phyloP scores from a whole-genome alignment of 2,329 filamentous ascomycete genomes.

The Epichloe gansuensis region DNA sequence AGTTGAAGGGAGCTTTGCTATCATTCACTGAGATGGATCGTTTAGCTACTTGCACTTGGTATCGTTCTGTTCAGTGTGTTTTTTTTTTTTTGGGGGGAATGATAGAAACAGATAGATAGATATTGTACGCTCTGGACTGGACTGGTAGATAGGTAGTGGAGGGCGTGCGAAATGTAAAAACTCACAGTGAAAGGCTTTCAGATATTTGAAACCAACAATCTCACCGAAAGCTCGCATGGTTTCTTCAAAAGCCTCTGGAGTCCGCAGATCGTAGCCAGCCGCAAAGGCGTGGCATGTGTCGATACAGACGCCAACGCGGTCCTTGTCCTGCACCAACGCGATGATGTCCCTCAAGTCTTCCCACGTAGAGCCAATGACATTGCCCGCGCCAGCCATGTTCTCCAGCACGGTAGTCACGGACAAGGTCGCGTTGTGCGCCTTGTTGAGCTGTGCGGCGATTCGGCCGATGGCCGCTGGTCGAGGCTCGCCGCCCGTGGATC shows the following conservation, averaged over 20 bases:
- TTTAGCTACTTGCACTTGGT: not conserved
- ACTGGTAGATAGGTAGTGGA: not conserved
- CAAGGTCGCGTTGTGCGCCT: slow-evolving; percentile 63
- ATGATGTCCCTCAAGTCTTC: slow-evolving; percentile 83
- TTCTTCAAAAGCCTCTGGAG: slow-evolving; percentile 56
- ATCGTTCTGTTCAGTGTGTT: no score
- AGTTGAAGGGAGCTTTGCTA: slow-evolving; percentile 77
- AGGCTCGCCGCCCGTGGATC: slow-evolving; percentile 59
- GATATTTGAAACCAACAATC: slow-evolving; percentile 64
- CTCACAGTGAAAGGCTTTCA: slow-evolving; percentile 65
- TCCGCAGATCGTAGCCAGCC: slow-evolving; percentile 79
- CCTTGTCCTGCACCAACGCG: slow-evolving; percentile 63
- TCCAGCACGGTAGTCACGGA: slow-evolving; percentile 77
- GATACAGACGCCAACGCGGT: slow-evolving; percentile 81
- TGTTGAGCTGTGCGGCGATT: slow-evolving; percentile 73
- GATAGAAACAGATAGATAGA: no score
- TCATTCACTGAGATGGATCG: slow-evolving; percentile 55
- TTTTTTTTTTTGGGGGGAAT: not conserved
- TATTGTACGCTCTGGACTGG: not conserved
- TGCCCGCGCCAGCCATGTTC: slow-evolving; percentile 88
- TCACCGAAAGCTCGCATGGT: slow-evolving; percentile 69
- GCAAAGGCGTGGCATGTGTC: slow-evolving; percentile 97
- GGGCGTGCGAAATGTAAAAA: not conserved
- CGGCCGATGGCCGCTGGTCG: slow-evolving; percentile 60
- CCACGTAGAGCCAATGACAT: slow-evolving; percentile 75